A percentile compares a stretch with the other conserved stretches of the same genome.
These are phyloP conservation scores for Schizophyllum commune DNA, from an alignment of 1,284 basidiomycete species.

Conservation along the genomic window DNA sequence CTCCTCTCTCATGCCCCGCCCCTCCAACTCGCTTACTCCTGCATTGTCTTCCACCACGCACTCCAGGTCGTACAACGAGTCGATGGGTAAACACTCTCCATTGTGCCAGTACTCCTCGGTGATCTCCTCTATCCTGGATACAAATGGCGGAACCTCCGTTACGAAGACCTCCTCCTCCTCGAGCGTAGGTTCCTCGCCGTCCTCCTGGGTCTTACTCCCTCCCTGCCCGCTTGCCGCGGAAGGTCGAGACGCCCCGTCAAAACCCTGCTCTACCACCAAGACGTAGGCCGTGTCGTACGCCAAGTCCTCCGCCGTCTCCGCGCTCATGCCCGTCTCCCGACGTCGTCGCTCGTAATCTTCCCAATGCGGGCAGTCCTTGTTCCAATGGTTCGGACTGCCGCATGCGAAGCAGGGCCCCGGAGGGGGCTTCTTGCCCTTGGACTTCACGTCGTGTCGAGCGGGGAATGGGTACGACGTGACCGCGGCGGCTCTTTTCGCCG, in stretches of 20 bases:
- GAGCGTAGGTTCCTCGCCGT: too few species aligned
- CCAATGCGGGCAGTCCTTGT: conserved; percentile 13
- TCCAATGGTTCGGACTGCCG: conserved; percentile 13
- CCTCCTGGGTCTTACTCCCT: background rate
- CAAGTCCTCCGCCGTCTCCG: background rate
- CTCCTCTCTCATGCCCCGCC: background rate
- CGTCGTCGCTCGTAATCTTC: background rate
- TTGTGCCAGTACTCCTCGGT: background rate
- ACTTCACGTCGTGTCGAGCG: conserved; percentile 4
- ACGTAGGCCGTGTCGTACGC: conserved; percentile 1
- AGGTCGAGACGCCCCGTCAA: background rate
- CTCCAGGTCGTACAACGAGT: background rate
- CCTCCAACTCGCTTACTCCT: background rate
- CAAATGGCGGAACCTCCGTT: background rate
- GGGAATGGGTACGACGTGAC: conserved; percentile 11
- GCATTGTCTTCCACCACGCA: background rate
- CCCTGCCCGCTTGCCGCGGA: background rate
- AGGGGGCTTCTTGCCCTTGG: conserved; percentile 3
- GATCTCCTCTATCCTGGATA: background rate
- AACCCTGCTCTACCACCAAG: background rate
- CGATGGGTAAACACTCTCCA: background rate
- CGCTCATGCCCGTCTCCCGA: background rate
- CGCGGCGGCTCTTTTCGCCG: conserved; percentile 6
- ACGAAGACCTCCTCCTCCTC: background rate
- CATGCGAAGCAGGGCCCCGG: conserved; percentile 14